Evolutionary conservation across 305 asterid species (phyloP).

Genomic region (Ajuga reptans): DNA sequence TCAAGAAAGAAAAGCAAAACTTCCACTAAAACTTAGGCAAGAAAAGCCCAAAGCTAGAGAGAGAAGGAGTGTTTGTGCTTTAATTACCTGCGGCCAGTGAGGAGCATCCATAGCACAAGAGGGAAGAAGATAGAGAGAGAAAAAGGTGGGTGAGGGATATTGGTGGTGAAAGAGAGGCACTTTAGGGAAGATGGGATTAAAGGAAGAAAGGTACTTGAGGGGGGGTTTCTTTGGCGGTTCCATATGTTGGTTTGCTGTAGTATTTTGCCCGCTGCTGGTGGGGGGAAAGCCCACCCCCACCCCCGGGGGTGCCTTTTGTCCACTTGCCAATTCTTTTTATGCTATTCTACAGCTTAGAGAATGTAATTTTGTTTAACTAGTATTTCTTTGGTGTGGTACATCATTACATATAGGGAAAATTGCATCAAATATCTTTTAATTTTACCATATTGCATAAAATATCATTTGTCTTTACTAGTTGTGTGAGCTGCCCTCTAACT

Average conservation of each 20-base stretch:
- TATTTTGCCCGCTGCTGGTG: constrained; percentile 29
- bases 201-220: constrained; percentile 34
- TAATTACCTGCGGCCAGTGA: constrained; percentile 49
- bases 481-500: too few relatives aligned
- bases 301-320: background rate
- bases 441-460: too few relatives aligned
- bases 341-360: background rate
- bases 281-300: constrained; percentile 23
- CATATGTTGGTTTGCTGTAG: constrained; percentile 29
- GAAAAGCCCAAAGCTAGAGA: constrained; percentile 14
- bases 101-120: constrained; percentile 35
- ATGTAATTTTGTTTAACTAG: too few relatives aligned
- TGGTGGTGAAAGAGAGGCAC: constrained; percentile 18
- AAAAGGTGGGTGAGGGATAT: constrained; percentile 2
- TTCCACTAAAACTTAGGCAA: background rate
- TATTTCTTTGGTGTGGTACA: too few relatives aligned
- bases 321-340: background rate
- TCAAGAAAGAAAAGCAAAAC: constrained; percentile 7
- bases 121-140: constrained; percentile 22
- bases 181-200: constrained; percentile 29
- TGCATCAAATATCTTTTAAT: too few relatives aligned
- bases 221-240: constrained; percentile 32
- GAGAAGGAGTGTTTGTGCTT: background rate
- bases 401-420: too few relatives aligned
- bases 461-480: too few relatives aligned